These are phyloP conservation scores for Paraglomus occultum DNA, from an alignment of 192 early-diverging fungal genomes.

Conservation along the genomic window DNA sequence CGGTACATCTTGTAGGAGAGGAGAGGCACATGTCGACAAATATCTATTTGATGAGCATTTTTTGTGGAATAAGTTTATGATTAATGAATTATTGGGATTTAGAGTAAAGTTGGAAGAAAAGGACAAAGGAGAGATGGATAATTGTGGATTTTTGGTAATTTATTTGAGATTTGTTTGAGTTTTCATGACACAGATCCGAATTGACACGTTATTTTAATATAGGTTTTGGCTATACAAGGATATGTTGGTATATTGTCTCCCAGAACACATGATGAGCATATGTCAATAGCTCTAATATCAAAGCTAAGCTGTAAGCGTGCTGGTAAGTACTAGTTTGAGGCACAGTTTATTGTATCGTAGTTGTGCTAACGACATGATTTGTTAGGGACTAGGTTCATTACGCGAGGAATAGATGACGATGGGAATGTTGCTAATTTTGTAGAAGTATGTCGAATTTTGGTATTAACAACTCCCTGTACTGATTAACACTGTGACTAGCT, in stretches of 20 bases:
- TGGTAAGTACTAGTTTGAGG: constrained; percentile 28
- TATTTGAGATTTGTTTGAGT: neutral
- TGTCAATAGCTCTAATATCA: constrained; percentile 64
- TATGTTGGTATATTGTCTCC: constrained; percentile 60
- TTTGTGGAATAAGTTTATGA: constrained; percentile 89
- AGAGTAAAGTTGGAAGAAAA: constrained; percentile 67
- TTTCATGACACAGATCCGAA: constrained; percentile 38
- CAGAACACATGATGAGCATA: constrained; percentile 36
- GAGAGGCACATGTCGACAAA: constrained; percentile 52
- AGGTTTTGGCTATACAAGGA: constrained; percentile 74
- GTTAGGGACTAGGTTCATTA: constrained; percentile 89
- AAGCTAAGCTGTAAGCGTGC: constrained; percentile 75
- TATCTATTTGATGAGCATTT: constrained; percentile 67
- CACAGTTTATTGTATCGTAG: neutral
- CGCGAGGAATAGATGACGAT: constrained; percentile 95
- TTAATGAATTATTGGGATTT: constrained; percentile 77
- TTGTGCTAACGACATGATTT: constrained; percentile 30
- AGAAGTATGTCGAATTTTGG: constrained; percentile 50
- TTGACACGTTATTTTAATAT: constrained; percentile 16
- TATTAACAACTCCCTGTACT: neutral
- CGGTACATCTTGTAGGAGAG: neutral
- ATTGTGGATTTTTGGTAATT: constrained; percentile 70
- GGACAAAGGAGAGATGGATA: constrained; percentile 68
- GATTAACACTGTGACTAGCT: neutral
- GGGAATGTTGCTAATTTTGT: constrained; percentile 99